Base-by-base conservation (phyloP, 768 basidiomycete species). In the Tylopilus intermedius region DNA sequence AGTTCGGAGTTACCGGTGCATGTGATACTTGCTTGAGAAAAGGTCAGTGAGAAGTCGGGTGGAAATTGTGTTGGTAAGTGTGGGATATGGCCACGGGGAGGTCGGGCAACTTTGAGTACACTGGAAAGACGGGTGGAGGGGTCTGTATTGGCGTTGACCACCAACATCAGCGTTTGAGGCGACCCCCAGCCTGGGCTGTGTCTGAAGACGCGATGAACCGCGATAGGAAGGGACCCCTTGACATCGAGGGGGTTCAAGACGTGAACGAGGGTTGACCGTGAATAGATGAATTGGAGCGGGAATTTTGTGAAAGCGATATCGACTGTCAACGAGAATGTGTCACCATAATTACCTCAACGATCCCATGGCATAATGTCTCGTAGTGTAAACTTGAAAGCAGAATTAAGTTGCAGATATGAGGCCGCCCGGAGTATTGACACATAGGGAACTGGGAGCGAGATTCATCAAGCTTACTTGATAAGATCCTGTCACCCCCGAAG, bases 301-400 rank as follows among this genome's bases (percentile, higher is more conserved):
- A 65, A 53, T 47, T 24, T 26, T 46, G 51, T 56, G 45, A 53
- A 45, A 48, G 37, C 26, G 37, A 47, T 40, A 53, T 53, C 30
- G 29, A 32, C 50, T 13, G 43, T 47, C 33, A 58, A 40, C 38
- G 45, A 29, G 45, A 56, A 38, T 27, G 39, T 53, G 59, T 49
- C 53, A 29, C 40, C 47, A 41, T 41, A 8, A 50, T 64, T 64
- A 49, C 59, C 53, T 51, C 55, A 60, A 56, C 11, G 37, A 33
- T 58, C 47, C 42, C 51, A 50, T 48, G 41, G 21, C 11, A 26
- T 27, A 26, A 26, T 29, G 30, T 44, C 33, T 43, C 15, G n/a
- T 14, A 13, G 1, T 32, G 33, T 11, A 18, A 18, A 18, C 18
- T 18, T 18, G 18, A 18, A 32, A 37, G 26, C 32, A 44, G 50